Evolutionary conservation across 306 rosid genomes (phyloP).

Genomic region (Herpetospermum pedunculosum): DNA sequence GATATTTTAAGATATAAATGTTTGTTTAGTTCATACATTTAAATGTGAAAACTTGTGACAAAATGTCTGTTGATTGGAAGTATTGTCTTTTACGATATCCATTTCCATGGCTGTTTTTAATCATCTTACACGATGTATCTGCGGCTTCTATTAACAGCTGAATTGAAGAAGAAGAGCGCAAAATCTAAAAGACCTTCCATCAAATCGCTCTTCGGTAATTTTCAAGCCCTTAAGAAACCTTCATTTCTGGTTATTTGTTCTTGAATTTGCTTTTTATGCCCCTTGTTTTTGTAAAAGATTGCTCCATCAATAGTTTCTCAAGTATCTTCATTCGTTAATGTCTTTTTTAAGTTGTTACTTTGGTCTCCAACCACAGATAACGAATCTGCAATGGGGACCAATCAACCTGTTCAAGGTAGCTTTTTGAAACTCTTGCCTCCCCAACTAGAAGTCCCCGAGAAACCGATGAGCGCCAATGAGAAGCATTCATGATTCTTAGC

Average conservation of each 20-base stretch:
- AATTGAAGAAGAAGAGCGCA: slow-evolving; percentile 84
- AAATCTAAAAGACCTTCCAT: slow-evolving; percentile 86
- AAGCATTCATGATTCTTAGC: slow-evolving; percentile 9
- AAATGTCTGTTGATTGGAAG: not conserved
- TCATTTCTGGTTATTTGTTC: not conserved
- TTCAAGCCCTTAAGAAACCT: not conserved
- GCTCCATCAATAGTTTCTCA: not conserved
- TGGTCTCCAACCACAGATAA: slow-evolving; percentile 38
- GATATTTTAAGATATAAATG: not conserved
- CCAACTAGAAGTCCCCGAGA: slow-evolving; percentile 68
- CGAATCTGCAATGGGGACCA: slow-evolving; percentile 42
- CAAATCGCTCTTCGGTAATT: slow-evolving; percentile 76
- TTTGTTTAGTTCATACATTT: not conserved
- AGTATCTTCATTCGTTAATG: not conserved
- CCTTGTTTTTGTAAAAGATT: not conserved
- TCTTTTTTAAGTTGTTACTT: not conserved
- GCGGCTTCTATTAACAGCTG: slow-evolving; percentile 44
- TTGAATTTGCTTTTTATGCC: not conserved
- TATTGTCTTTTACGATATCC: slow-evolving; percentile 5
- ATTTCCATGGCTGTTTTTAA: not conserved
- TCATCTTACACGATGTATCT: not conserved
- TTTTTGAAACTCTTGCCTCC: slow-evolving; percentile 65
- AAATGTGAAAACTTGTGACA: not conserved
- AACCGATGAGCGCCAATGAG: slow-evolving; percentile 32
- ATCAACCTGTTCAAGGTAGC: slow-evolving; percentile 72